Evolutionary conservation across 495 filamentous ascomycete species (phyloP).

Genomic region (Pyronema omphalodes): DNA sequence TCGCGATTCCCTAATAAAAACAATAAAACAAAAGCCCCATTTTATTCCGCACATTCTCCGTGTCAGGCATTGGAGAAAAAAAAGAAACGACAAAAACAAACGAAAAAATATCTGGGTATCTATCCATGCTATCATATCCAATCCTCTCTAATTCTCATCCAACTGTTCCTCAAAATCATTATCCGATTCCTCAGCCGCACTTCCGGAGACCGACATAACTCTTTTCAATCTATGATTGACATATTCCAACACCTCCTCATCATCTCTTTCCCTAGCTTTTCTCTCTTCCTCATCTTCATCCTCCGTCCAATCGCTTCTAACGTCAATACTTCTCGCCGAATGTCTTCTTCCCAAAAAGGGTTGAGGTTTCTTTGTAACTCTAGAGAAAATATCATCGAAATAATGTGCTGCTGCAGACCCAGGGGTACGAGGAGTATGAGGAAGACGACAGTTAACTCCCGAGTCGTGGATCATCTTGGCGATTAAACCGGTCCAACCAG

Average conservation of each 20-base stretch:
- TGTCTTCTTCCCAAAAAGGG: slow-evolving; percentile 47
- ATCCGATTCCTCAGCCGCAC: slow-evolving; percentile 26
- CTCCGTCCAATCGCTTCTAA: slow-evolving; percentile 54
- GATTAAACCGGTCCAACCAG: slow-evolving; percentile 92
- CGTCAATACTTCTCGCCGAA: slow-evolving; percentile 73
- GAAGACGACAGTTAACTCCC: slow-evolving; percentile 76
- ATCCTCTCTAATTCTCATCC: slow-evolving; percentile 20
- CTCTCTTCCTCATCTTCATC: slow-evolving; percentile 29
- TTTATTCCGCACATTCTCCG: too few species aligned
- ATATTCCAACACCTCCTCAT: slow-evolving; percentile 50
- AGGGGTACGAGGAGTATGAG: slow-evolving; percentile 80
- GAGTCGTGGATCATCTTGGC: slow-evolving; percentile 96
- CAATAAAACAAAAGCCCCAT: too few species aligned
- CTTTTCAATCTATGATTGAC: slow-evolving; percentile 50
- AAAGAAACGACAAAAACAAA: too few species aligned
- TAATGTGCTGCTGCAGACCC: slow-evolving; percentile 69
- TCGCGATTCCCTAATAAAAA: too few species aligned
- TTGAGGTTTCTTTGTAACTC: slow-evolving; percentile 29
- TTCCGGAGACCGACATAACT: slow-evolving; percentile 31
- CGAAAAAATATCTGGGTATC: too few species aligned
- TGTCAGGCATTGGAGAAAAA: too few species aligned
- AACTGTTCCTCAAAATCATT: slow-evolving; percentile 43
- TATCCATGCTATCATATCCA: too few species aligned
- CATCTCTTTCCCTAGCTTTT: slow-evolving; percentile 32
- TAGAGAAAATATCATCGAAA: slow-evolving; percentile 78